These are phyloP conservation scores for Wallacemonas sp. DNA, from an alignment of 208 protist genomes.

Conservation along the genomic window DNA sequence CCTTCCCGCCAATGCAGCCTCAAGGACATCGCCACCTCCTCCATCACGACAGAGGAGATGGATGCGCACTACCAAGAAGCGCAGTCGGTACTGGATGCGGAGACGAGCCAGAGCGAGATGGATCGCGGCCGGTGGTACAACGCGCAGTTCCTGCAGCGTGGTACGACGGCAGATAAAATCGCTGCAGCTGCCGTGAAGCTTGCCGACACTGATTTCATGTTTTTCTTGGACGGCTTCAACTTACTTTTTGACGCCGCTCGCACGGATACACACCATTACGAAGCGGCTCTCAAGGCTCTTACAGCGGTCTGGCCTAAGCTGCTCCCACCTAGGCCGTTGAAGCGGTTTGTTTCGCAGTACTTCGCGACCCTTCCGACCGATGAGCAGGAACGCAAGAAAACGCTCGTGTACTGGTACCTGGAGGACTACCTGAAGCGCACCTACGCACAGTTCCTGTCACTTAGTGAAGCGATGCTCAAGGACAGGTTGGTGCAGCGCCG, in stretches of 20 bases:
- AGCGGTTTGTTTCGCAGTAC: constrained; percentile 88
- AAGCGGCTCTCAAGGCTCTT: constrained; percentile 87
- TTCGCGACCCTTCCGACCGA: constrained; percentile 89
- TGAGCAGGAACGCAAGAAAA: constrained; percentile 47
- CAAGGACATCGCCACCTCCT: constrained; percentile 83
- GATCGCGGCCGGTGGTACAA: constrained; percentile 89
- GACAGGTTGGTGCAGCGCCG: constrained; percentile 81
- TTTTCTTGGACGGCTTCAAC: constrained; percentile 89
- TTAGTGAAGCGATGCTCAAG: constrained; percentile 90
- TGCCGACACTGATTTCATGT: constrained; percentile 92
- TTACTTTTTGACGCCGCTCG: constrained; percentile 88
- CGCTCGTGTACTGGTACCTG: constrained; percentile 90
- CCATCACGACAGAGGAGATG: constrained; percentile 77
- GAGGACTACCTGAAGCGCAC: constrained; percentile 92
- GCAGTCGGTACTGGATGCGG: constrained; percentile 67
- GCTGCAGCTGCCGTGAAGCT: constrained; percentile 88
- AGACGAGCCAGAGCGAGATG: constrained; percentile 51
- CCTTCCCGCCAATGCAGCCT: constrained; percentile 81
- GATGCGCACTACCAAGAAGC: constrained; percentile 82
- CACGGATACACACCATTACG: constrained; percentile 91
- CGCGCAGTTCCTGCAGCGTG: constrained; percentile 81
- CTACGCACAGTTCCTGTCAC: constrained; percentile 86
- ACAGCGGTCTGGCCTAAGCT: constrained; percentile 87
- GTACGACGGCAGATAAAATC: constrained; percentile 88
- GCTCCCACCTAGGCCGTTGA: constrained; percentile 80